These are phyloP conservation scores for Globisporangium camurandrum DNA, from an alignment of 352 stramenopile genomes.

Conservation along the genomic window DNA sequence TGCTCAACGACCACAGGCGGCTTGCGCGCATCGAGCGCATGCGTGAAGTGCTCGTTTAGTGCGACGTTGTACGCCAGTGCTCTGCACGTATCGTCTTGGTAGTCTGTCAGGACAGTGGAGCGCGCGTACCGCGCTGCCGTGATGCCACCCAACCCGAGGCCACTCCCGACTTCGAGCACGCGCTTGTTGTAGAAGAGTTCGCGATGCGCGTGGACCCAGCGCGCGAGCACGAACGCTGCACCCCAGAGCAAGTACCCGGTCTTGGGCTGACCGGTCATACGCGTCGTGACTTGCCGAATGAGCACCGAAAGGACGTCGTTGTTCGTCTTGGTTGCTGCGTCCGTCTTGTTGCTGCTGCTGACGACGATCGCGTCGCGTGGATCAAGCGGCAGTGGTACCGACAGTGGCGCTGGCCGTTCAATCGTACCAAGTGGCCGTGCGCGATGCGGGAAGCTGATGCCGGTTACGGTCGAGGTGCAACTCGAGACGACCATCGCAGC, in stretches of 20 bases:
- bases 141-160: constrained; percentile 73
- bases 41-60: constrained; percentile 67
- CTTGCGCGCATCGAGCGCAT: constrained; percentile 48
- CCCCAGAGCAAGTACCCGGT: constrained; percentile 83
- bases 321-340: no score
- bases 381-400: constrained; percentile 56
- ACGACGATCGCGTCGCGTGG: no score
- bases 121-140: constrained; percentile 59
- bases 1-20: constrained; percentile 41
- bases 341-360: no score
- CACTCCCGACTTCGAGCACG: constrained; percentile 78
- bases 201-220: constrained; percentile 75
- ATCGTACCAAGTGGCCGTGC: constrained; percentile 52
- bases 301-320: constrained; percentile 40
- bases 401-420: constrained; percentile 41
- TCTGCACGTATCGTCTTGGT: constrained; percentile 73
- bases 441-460: constrained; percentile 62
- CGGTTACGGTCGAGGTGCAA: constrained; percentile 51
- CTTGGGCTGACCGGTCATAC: constrained; percentile 83
- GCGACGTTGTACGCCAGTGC: constrained; percentile 74
- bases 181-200: constrained; percentile 63
- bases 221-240: constrained; percentile 67
- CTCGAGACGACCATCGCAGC: constrained; percentile 57
- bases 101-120: constrained; percentile 69
- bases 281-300: constrained; percentile 70